These are phyloP conservation scores for Takashimella tepidaria DNA, from an alignment of 1,284 basidiomycete genomes.

Conservation along the genomic window DNA sequence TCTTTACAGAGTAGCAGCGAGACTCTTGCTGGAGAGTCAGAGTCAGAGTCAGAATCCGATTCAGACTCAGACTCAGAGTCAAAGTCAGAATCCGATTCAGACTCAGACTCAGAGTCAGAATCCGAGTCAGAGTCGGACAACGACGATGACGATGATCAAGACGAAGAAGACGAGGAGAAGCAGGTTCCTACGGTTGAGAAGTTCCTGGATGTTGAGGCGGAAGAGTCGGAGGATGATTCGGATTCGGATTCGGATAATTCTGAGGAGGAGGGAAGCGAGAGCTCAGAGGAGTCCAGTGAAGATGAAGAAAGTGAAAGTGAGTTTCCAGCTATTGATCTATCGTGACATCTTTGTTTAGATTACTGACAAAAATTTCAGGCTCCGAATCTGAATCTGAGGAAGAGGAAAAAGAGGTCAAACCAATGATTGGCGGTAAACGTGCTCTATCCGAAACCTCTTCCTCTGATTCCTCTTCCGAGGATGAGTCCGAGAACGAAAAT, in stretches of 20 bases:
- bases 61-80: slow-evolving; percentile 12
- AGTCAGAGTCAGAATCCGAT: slow-evolving; percentile 13
- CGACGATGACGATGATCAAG: slow-evolving; percentile 6
- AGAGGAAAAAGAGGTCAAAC: slow-evolving; percentile 14
- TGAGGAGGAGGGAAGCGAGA: neutral
- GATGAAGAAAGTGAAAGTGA: neutral
- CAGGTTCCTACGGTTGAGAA: slow-evolving; percentile 6
- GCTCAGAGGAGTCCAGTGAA: neutral
- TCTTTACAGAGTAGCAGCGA: neutral
- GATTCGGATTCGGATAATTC: slow-evolving; percentile 3
- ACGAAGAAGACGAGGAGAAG: slow-evolving; percentile 7
- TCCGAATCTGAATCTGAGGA: slow-evolving; percentile 19
- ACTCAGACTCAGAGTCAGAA: slow-evolving; percentile 11
- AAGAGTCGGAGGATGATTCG: slow-evolving; percentile 10
- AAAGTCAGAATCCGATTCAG: slow-evolving; percentile 13
- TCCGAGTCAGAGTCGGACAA: slow-evolving; percentile 14
- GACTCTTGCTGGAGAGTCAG: slow-evolving; percentile 2
- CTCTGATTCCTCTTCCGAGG: slow-evolving; percentile 23
- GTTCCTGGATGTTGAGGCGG: slow-evolving; percentile 30
- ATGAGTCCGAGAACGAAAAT: slow-evolving; percentile 24
- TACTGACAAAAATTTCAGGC: slow-evolving; percentile 3
- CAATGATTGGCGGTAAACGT: slow-evolving; percentile 17
- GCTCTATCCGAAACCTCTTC: slow-evolving; percentile 20
- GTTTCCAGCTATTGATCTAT: too few species aligned
- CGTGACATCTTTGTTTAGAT: slow-evolving; percentile 5